These are phyloP conservation scores for Biscutella auriculata DNA, from an alignment of 441 rosid genomes.

Conservation along the genomic window DNA sequence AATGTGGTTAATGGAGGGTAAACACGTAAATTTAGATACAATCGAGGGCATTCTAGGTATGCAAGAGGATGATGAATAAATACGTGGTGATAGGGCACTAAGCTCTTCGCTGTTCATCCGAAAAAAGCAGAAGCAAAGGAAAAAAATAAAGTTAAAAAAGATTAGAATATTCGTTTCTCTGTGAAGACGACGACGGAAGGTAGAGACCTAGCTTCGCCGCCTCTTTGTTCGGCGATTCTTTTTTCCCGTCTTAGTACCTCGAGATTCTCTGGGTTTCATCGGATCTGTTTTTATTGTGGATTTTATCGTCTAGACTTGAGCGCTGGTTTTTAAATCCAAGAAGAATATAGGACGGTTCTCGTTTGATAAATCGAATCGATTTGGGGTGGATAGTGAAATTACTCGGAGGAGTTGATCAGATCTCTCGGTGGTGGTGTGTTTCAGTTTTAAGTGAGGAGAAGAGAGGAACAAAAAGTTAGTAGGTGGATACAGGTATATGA, in stretches of 20 bases:
- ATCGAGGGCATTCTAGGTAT: slow-evolving; percentile 23
- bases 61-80: slow-evolving; percentile 20
- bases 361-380: too few species aligned
- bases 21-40: neutral
- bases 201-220: slow-evolving; percentile 4
- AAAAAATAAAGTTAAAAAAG: neutral
- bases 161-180: neutral
- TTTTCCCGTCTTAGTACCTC: too few species aligned
- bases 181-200: slow-evolving; percentile 10
- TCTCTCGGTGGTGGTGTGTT: slow-evolving; percentile 17
- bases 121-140: slow-evolving; percentile 2
- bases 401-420: slow-evolving; percentile 16
- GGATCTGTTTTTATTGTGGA: neutral
- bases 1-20: slow-evolving; percentile 4
- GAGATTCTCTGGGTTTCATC: too few species aligned
- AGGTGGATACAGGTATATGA: slow-evolving; percentile 26
- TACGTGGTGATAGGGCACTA: slow-evolving; percentile 31
- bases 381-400: slow-evolving; percentile 1
- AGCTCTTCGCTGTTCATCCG: slow-evolving; percentile 16
- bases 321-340: neutral
- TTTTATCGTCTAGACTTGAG: neutral
- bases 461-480: neutral
- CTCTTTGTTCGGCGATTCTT: neutral
- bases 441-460: slow-evolving; percentile 8
- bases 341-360: too few species aligned